Evolutionary conservation across 805 yeast genomes (phyloP), one percentile per base, ranked within the genome.

Genomic region (Lipomyces japonicus): DNA sequence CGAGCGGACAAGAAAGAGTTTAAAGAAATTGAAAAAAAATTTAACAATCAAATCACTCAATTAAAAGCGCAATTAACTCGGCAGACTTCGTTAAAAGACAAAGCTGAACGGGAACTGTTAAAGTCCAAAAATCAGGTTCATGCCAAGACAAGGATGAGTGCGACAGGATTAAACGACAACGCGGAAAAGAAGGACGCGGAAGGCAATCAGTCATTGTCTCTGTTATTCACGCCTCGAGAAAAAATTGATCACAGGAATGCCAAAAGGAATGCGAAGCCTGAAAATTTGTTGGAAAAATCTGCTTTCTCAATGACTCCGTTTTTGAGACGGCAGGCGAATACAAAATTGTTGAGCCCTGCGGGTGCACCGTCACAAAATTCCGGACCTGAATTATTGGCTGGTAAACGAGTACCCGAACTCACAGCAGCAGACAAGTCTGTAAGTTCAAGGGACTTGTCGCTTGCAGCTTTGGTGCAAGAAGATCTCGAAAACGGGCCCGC

Each of bases 301-400:
- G 39, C 41, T 9, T 52, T 52, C 30, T 51, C 57, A 5, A 51
- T 46, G 53, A 54, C 58, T 4, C 57, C 58, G 7, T 53, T 53
- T 23, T 28, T 52, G 24, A 34, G 50, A 7, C 37, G 57, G 19
- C 34, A 36, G 18, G 30, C 51, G 4, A 28, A 39, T 21, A 14
- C 19, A 18, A 41, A 40, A 21, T 48, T 46, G 14, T 34, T 51
- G 34, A 51, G 48, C 19, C 50, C 57, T 36, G 42, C 31, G 34
- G 42, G 19, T n/a, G 21, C 37, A 18, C 19, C 16, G 21, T 19
- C 37, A 34, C 19, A 12, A 14, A 6, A 12, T 6, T 14, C n/a
- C 9, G 19, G 9, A 12, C 37, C 37, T 34, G 37, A 14, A 12
- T 28, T 12, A 7, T 7, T 28, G 31, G 10, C 31, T 7, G 31